These are phyloP conservation scores for Rhododendron mucronatum DNA, from an alignment of 148 eudicot genomes.

Conservation along the genomic window DNA sequence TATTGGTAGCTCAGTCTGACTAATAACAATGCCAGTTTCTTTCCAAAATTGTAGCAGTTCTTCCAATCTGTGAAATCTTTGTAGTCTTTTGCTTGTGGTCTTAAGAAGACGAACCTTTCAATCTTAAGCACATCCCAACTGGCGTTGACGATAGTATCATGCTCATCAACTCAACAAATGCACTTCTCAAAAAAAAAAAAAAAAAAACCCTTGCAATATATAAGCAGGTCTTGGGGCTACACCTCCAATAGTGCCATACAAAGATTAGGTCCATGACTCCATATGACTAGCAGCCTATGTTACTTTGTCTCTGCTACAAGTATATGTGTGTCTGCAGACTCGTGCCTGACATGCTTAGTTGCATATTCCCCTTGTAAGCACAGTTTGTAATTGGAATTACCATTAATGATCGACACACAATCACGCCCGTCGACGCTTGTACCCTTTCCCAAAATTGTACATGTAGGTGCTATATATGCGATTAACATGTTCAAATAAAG, in stretches of 20 bases:
- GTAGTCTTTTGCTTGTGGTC: not conserved
- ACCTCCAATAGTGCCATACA: no score
- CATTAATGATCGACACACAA: not conserved
- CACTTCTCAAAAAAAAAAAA: no score
- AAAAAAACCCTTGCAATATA: not conserved
- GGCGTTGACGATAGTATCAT: not conserved
- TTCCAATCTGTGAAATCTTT: slow-evolving; percentile 1
- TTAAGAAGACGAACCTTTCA: not conserved
- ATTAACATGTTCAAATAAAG: not conserved
- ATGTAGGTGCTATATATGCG: not conserved
- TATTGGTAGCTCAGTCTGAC: slow-evolving; percentile 6
- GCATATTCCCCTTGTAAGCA: not conserved
- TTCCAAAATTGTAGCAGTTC: not conserved
- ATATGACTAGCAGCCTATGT: not conserved
- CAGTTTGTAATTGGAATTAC: not conserved
- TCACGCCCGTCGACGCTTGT: not conserved
- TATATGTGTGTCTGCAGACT: not conserved
- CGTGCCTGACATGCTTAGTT: not conserved
- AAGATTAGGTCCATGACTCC: not conserved
- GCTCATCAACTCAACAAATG: not conserved
- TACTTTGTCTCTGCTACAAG: not conserved
- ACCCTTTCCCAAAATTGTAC: not conserved
- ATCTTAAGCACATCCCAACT: not conserved
- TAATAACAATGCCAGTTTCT: slow-evolving; percentile 5
- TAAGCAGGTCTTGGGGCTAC: not conserved